phyloP scores from a whole-genome alignment of 73 alveolate species.

The Paramecium primaurelia region DNA sequence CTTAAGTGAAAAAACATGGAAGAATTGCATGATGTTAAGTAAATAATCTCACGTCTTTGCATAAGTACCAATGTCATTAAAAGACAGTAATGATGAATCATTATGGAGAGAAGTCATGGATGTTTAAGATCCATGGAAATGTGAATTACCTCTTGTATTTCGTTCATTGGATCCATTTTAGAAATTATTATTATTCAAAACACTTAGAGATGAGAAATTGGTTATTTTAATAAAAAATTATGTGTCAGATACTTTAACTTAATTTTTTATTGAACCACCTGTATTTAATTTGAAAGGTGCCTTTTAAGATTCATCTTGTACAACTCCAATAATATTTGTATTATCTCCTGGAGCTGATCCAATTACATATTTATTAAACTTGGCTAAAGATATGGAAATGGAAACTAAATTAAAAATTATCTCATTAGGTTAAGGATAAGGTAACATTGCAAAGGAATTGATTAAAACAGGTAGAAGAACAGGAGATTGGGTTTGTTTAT shows the following conservation, averaged over 20 bases:
- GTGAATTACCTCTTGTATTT: conserved; percentile 64
- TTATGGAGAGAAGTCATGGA: conserved; percentile 53
- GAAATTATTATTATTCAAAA: conserved; percentile 85
- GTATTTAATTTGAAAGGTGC: conserved; percentile 97
- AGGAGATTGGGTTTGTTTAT: conserved; percentile 99
- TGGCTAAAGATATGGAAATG: conserved; percentile 95
- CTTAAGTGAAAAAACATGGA: conserved; percentile 49
- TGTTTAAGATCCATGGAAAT: conserved; percentile 51
- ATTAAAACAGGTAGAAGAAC: conserved; percentile 87
- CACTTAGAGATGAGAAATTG: conserved; percentile 91
- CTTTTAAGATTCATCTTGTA: conserved; percentile 90
- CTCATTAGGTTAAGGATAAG: conserved; percentile 99
- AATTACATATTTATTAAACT: conserved; percentile 91
- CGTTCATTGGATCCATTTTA: conserved; percentile 93
- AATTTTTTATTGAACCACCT: conserved; percentile 95
- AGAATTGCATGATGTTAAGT: neutral
- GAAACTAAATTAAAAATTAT: conserved; percentile 91
- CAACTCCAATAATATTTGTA: conserved; percentile 98
- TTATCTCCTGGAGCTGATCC: conserved; percentile 99
- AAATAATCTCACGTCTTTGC: conserved; percentile 58
- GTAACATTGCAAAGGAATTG: conserved; percentile 92
- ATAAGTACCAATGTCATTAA: conserved; percentile 74
- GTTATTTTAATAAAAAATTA: conserved; percentile 83
- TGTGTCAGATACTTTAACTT: conserved; percentile 84
- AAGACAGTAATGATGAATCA: conserved; percentile 62